Evolutionary conservation across 305 asterid genomes (phyloP), one percentile per base, ranked within the genome.

Genomic region (Solanum hybrid): DNA sequence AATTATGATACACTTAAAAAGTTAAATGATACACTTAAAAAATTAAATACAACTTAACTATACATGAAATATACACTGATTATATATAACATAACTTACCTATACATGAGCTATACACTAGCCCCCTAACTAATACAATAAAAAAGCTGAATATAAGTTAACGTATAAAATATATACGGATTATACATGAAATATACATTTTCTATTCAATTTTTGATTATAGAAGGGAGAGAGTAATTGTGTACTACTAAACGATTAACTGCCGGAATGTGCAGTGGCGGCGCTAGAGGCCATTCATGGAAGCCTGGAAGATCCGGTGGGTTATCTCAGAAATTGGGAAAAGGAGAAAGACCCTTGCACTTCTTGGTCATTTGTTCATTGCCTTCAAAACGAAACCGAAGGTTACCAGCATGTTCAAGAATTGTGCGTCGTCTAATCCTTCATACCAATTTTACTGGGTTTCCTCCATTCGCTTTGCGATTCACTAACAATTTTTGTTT

Each of bases 331-430:
- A 6, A 73, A 95, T 4, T 95, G 97, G 97, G 91, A 80, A 4
- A 89, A 91, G 93, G 92, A 15, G 12, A 85, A 57, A 22, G 96
- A 94, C 77, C 97, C 97, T 24, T 94, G 97, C 88, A 31, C 65
- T 78, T 29, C 93, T 0, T 94, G 97, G 96, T 91, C 89, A 7
- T 95, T 95, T 79, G 92, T 95, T 88, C 81, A 8, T 29, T 95
- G 96, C 90, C 3, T n/a, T 57, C 20, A 2, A 8, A 87, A 91
- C 41, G 10, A 12, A 5, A 91, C 91, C 20, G 97, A 94, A 79
- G 95, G 95, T 89, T 95, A 91, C 78, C 75, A 45, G 76, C 97
- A 95, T 88, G 96, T 95, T 45, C 76, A 72, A 61, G 97, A 95
- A 92, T 92, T 95, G 97, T 94, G n/a, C 61, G 61, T 78, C 1